Conservation (phyloP, 2,329 filamentous ascomycete genomes). For the Volutella citrinella region DNA sequence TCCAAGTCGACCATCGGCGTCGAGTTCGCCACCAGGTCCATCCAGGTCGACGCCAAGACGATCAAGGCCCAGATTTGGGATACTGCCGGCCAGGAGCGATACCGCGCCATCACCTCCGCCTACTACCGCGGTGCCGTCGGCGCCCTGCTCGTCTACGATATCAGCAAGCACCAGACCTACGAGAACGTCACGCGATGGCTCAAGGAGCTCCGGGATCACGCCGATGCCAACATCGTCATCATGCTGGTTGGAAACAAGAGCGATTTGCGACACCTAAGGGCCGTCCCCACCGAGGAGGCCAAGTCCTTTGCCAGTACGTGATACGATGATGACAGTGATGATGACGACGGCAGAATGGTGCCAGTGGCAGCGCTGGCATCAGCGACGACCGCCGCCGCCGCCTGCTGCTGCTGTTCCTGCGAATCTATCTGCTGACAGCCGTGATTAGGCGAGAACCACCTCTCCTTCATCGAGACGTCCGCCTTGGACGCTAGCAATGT, state of each 20-base stretch:
- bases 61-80: conserved; percentile 99
- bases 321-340: no score
- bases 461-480: conserved; percentile 99
- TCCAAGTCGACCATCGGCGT: conserved; percentile 99
- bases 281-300: conserved; percentile 95
- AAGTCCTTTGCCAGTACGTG: conserved; percentile 93
- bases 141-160: conserved; percentile 97
- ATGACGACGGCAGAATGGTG: no score
- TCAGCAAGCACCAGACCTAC: conserved; percentile 99
- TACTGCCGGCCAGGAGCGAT: conserved; percentile 97
- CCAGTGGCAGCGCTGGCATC: no score
- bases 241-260: conserved; percentile 99
- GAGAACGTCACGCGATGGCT: conserved; percentile 99
- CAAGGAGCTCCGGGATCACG: conserved; percentile 97
- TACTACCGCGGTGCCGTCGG: conserved; percentile 98
- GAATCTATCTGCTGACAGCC: conserved; percentile 12
- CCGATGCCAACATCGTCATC: conserved; percentile 98
- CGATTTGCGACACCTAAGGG: conserved; percentile 97
- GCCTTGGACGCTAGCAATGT: conserved; percentile 98
- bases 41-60: conserved; percentile 98
- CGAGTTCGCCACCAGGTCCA: conserved; percentile 97
- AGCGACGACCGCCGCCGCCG: no score
- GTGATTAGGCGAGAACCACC: conserved; percentile 81
- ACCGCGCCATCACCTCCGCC: conserved; percentile 97
- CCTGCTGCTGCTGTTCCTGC: no score